Base-by-base conservation (phyloP, 2,329 filamentous ascomycete species). In the Colletotrichum agaves region DNA sequence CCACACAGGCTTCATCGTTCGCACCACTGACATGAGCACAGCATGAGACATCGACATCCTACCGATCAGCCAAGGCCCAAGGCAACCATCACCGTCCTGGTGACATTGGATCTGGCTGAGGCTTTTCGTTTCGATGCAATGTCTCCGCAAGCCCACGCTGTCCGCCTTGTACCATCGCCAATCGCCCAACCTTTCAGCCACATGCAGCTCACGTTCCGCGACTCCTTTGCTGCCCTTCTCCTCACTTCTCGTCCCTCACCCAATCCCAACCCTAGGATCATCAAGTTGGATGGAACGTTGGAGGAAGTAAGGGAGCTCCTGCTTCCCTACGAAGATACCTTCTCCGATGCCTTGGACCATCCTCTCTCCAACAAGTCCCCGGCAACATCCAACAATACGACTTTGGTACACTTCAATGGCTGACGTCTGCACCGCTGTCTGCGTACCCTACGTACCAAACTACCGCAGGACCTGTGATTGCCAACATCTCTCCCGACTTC, bases 161-260 rank as follows among this genome's bases (percentile, higher is more conserved):
- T 31, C 37, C 31, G 35, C 23, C 49, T 43, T 37, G 33, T 31
- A 37, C 17, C 63, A 66, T 66, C 63, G 39, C 39, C 57, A 47
- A 47, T 49, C 49, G 35, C 57, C 57, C 44, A 61, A 55, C 31
- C 52, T 13, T 46, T 41, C 21, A 41, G 56, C 62, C 56, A 61
- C 31, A 61, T 39, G 33, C 55, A 46, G 37, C 35, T 60, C 44
- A 2, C 35, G n/a, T 12, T 35, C 19, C 37, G 35, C 19, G 35
- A 60, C 33, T 33, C 41, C 10, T 12, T 12, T 35, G 46, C 39
- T 15, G 31, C 37, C 31, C 27, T 61, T 64, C 61, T 66, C 63
- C 57, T 57, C 58, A 62, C 55, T 43, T 43, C 11, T 31, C 31
- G 57, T 56, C 23, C 49, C 49, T 35, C 35, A 41, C 47, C 49